Evolutionary conservation across 2,329 filamentous ascomycete genomes (phyloP).

Genomic region (Hypoxylon sp.): DNA sequence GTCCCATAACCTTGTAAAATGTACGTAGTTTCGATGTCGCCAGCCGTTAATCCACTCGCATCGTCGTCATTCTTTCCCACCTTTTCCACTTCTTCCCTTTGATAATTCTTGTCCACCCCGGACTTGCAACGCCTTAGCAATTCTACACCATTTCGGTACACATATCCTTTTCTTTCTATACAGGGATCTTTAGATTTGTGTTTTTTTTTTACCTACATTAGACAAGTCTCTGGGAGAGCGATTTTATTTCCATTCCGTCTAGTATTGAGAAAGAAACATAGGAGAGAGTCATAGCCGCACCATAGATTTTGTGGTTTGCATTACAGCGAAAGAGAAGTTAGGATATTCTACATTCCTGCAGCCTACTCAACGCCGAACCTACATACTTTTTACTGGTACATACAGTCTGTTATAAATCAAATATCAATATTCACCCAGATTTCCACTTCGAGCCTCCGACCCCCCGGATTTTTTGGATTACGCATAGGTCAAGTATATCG

Average conservation of each 20-base stretch:
- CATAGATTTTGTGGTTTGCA: conserved; percentile 41
- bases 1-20: conserved; percentile 41
- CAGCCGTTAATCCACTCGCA: conserved; percentile 40
- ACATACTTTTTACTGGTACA: conserved; percentile 23
- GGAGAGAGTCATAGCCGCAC: conserved; percentile 29
- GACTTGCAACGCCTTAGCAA: conserved; percentile 10
- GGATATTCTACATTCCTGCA: conserved; percentile 27
- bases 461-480: conserved; percentile 20
- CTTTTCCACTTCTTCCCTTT: conserved; percentile 36
- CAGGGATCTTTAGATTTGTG: conserved; percentile 29
- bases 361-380: conserved; percentile 30
- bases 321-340: conserved; percentile 39
- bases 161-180: conserved; percentile 4
- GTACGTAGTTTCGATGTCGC: conserved; percentile 44
- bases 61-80: conserved; percentile 45
- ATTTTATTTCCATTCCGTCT: conserved; percentile 25
- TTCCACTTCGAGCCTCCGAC: conserved; percentile 12
- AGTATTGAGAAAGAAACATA: conserved; percentile 21
- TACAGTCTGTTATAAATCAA: conserved; percentile 28
- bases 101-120: conserved; percentile 38
- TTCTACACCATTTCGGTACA: conserved; percentile 8
- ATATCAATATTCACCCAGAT: conserved; percentile 22
- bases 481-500: conserved; percentile 34
- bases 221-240: conserved; percentile 37
- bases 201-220: conserved; percentile 33